Base-by-base conservation (phyloP, 2,329 filamentous ascomycete genomes). In the Huntiella bhutanensis region DNA sequence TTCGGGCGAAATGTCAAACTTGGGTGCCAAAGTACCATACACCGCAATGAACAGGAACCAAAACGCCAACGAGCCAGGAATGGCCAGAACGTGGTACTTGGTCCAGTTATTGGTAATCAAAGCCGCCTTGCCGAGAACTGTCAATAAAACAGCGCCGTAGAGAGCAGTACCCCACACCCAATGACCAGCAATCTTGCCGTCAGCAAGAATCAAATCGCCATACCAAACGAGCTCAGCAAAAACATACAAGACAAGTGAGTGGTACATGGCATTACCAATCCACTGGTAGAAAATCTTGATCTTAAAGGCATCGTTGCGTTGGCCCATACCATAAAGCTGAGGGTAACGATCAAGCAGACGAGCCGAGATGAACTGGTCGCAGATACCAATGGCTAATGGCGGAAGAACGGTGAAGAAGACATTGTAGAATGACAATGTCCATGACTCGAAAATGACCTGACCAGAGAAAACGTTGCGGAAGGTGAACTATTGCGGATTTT, bases 361-460 rank as follows among this genome's bases (percentile, higher is more conserved):
- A 5, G 92, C 91, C 37, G 86, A 94, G 57, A 98, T 86, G 63
- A 92, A 96, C 59, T 98, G 92, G 60, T 98, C 92, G 53, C 95
- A 84, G 52, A 98, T 93, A 55, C 91, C 91, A 58, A 98, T 80
- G 1, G 85, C 88, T 50, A 98, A 80, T 1, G 91, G 91, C 12
- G 91, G 91, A 13, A 95, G 68, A 15, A 93, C 82, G 0, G 91
- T 98, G 66, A 93, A 98, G 60, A 98, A 82, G 60, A 98, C 86
- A 67, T 98, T 98, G 71, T 95, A 98, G 66, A 96, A 93, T 5
- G 88, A 94, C n/a, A 98, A 68, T 0, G 87, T 95, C 92, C 92
- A 98, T 7, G 91, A 96, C 64, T 98, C 91, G 71, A 87, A 96
- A 59, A 98, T 96, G 58, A 96, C 85, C 60, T 95, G 81, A 44